phyloP scores from a whole-genome alignment of 192 early-diverging fungal genomes.

The Linnemannia exigua region DNA sequence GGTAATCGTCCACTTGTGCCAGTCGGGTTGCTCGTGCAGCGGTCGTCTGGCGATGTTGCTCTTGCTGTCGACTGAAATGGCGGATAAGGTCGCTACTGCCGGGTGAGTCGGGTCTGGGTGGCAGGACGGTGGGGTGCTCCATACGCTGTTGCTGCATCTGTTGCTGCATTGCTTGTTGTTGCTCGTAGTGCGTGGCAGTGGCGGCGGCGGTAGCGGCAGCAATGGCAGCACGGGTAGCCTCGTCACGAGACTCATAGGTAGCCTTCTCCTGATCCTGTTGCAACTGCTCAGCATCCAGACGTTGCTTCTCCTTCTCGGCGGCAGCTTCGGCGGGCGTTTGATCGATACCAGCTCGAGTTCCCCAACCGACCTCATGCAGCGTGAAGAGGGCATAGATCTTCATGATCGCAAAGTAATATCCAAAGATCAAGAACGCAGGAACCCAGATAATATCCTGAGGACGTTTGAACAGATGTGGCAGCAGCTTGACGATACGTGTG shows the following conservation, averaged over 20 bases:
- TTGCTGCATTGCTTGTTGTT: slow-evolving; percentile 32
- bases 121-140: background rate
- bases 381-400: slow-evolving; percentile 82
- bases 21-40: background rate
- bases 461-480: slow-evolving; percentile 75
- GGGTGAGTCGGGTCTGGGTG: slow-evolving; percentile 44
- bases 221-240: slow-evolving; percentile 30
- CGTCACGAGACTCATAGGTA: slow-evolving; percentile 10
- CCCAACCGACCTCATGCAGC: slow-evolving; percentile 79
- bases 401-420: slow-evolving; percentile 79
- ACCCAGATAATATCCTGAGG: slow-evolving; percentile 76
- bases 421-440: slow-evolving; percentile 76
- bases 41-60: slow-evolving; percentile 26
- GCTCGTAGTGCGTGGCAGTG: slow-evolving; percentile 26
- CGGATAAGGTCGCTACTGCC: slow-evolving; percentile 45
- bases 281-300: slow-evolving; percentile 12
- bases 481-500: slow-evolving; percentile 75
- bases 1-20: background rate
- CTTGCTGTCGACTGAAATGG: slow-evolving; percentile 50
- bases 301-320: slow-evolving; percentile 58
- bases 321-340: slow-evolving; percentile 55
- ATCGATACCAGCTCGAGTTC: slow-evolving; percentile 71
- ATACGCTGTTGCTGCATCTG: slow-evolving; percentile 7
- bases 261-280: slow-evolving; percentile 36
- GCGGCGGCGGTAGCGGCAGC: slow-evolving; percentile 44